These are phyloP conservation scores for Phaffia tasmanica DNA, from an alignment of 768 basidiomycete genomes.

Conservation along the genomic window DNA sequence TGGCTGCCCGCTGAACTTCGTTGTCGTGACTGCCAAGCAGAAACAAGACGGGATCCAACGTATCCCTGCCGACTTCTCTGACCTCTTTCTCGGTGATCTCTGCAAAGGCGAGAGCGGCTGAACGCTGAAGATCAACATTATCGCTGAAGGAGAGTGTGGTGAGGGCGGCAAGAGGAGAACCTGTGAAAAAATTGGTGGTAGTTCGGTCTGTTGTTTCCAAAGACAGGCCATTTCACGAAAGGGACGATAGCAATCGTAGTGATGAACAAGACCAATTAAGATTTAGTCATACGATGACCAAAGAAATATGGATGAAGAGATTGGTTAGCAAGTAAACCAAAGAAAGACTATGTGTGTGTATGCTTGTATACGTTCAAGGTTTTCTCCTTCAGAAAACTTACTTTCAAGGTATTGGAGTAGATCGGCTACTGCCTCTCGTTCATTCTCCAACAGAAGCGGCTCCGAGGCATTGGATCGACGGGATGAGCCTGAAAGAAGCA, in stretches of 20 bases:
- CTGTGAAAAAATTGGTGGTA: slow-evolving; percentile 96
- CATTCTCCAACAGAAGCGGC: slow-evolving; percentile 40
- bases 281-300: not conserved
- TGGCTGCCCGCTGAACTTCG: slow-evolving; percentile 95
- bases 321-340: not conserved
- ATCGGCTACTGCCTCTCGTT: slow-evolving; percentile 96
- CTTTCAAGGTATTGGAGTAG: slow-evolving; percentile 95
- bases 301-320: not conserved
- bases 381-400: slow-evolving; percentile 40
- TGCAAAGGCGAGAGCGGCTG: slow-evolving; percentile 93
- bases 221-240: not conserved
- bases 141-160: slow-evolving; percentile 97
- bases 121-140: slow-evolving; percentile 96
- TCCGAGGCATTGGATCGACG: slow-evolving; percentile 17
- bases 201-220: slow-evolving; percentile 59
- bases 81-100: slow-evolving; percentile 99
- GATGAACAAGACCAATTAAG: slow-evolving; percentile 7
- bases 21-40: slow-evolving; percentile 94
- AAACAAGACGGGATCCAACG: slow-evolving; percentile 94
- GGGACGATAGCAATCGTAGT: not conserved
- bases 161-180: slow-evolving; percentile 78
- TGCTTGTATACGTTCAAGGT: not conserved
- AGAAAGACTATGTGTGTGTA: not conserved
- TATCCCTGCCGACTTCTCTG: slow-evolving; percentile 87
- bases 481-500: slow-evolving; percentile 13